A percentile compares a stretch with the other conserved stretches of the same genome.
Evolutionary conservation across 306 rosid genomes (phyloP).

Genomic region (Oxytropis ochrocephala): DNA sequence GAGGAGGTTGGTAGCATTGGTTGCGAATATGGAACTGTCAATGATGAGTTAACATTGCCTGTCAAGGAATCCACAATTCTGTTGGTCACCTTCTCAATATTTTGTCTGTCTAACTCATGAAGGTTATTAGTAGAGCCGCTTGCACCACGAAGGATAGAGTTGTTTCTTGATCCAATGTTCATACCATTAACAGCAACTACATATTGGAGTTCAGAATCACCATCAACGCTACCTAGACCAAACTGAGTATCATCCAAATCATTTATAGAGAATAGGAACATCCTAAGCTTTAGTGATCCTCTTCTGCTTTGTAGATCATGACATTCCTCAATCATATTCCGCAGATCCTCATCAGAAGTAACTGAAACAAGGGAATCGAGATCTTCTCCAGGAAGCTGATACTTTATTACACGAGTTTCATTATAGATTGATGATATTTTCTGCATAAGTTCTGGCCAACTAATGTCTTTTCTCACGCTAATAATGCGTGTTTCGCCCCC

Average conservation of each 20-base stretch:
- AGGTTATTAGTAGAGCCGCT: conserved; percentile 50
- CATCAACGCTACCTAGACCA: conserved; percentile 51
- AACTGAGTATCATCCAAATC: conserved; percentile 69
- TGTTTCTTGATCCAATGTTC: conserved; percentile 54
- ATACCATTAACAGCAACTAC: conserved; percentile 83
- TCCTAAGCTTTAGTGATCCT: conserved; percentile 59
- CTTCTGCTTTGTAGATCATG: conserved; percentile 39
- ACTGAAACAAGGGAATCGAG: conserved; percentile 91
- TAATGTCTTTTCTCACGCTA: conserved; percentile 53
- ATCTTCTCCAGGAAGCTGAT: conserved; percentile 96
- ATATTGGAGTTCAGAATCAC: conserved; percentile 67
- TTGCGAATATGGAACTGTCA: conserved; percentile 39
- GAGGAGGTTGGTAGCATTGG: conserved; percentile 38
- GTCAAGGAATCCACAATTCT: conserved; percentile 28
- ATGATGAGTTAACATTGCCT: conserved; percentile 36
- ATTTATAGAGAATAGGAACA: conserved; percentile 58
- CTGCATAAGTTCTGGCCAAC: conserved; percentile 69
- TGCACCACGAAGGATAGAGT: conserved; percentile 39
- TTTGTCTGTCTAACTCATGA: conserved; percentile 52
- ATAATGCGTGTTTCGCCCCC: conserved; percentile 88
- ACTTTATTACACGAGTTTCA: conserved; percentile 52
- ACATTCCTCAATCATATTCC: conserved; percentile 91
- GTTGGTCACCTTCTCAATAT: conserved; percentile 42
- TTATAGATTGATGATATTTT: conserved; percentile 44
- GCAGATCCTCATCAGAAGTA: conserved; percentile 77